phyloP scores from a whole-genome alignment of 345 rosid genomes.

The Excoecaria cochinchinensis region DNA sequence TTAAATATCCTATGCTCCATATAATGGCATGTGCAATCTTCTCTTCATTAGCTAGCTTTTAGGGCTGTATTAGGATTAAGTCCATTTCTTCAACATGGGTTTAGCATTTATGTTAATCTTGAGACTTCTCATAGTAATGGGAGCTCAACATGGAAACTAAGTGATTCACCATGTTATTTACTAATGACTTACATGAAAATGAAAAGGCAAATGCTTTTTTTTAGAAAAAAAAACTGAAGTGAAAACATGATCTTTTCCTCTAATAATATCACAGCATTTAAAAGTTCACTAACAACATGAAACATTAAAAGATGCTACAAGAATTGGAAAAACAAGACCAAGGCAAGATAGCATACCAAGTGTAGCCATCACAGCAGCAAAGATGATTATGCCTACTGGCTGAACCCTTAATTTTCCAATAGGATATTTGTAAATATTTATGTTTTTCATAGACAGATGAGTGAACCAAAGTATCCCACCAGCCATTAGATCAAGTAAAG shows the following conservation, averaged over 20 bases:
- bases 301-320: background rate
- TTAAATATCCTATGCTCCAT: too few relatives aligned
- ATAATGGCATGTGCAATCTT: too few relatives aligned
- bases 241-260: too few relatives aligned
- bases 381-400: constrained; percentile 87
- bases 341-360: constrained; percentile 52
- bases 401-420: constrained; percentile 94
- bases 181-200: background rate
- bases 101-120: background rate
- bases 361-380: constrained; percentile 95
- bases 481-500: constrained; percentile 92
- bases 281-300: background rate
- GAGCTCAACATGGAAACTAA: background rate
- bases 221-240: too few relatives aligned
- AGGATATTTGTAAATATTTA: constrained; percentile 86
- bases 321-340: background rate
- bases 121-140: background rate
- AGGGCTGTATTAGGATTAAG: too few relatives aligned
- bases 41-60: too few relatives aligned
- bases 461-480: constrained; percentile 97
- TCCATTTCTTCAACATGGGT: background rate
- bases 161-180: background rate
- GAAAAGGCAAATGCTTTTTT: background rate
- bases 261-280: too few relatives aligned
- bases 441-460: constrained; percentile 78